Conservation (phyloP, 495 filamentous ascomycete genomes). For the Penicillium pulvis region DNA sequence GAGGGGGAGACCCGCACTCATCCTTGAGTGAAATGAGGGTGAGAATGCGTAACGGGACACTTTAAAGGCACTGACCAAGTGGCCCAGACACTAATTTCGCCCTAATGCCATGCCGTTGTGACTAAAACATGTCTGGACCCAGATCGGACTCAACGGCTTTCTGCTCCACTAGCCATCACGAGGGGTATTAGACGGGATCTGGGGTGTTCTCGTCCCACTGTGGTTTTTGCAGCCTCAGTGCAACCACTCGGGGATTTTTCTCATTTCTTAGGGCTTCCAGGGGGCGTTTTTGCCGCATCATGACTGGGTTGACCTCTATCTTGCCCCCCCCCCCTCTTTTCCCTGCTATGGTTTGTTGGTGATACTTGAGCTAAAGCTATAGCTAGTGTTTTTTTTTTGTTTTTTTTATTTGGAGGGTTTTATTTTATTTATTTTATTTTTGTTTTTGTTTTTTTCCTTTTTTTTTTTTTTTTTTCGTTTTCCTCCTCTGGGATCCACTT, state of each 20-base stretch:
- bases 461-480: background rate
- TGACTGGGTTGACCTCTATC: background rate
- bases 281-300: no score
- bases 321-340: background rate
- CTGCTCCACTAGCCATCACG: slow-evolving; percentile 20
- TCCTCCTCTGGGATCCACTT: background rate
- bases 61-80: slow-evolving; percentile 25
- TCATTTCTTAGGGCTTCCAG: slow-evolving; percentile 10
- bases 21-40: slow-evolving; percentile 31
- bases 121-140: slow-evolving; percentile 27
- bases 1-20: slow-evolving; percentile 22
- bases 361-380: background rate
- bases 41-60: slow-evolving; percentile 21
- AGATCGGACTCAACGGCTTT: slow-evolving; percentile 28
- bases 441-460: background rate
- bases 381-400: background rate
- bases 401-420: background rate
- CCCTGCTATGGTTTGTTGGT: background rate
- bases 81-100: slow-evolving; percentile 26
- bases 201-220: slow-evolving; percentile 16
- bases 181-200: slow-evolving; percentile 10
- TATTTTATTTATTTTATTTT: background rate
- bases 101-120: slow-evolving; percentile 33
- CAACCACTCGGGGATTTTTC: slow-evolving; percentile 34
- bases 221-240: slow-evolving; percentile 25